Evolutionary conservation across 2,329 filamentous ascomycete species (phyloP).

Genomic region (Teratosphaeria viscida): DNA sequence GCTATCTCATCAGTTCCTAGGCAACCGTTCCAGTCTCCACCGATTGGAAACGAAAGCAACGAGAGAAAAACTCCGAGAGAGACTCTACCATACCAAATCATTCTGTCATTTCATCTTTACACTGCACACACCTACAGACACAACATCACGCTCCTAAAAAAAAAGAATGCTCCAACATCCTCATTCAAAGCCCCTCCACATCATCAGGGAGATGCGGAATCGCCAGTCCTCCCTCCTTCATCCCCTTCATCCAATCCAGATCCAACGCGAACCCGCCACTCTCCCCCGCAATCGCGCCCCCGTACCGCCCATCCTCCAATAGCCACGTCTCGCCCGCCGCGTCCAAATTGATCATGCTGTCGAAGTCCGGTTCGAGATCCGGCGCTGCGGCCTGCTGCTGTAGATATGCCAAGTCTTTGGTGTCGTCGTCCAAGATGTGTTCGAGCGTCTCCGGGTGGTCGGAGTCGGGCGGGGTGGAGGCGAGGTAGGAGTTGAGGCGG

Average conservation of each 20-base stretch:
- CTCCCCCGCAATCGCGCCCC: constrained; percentile 20
- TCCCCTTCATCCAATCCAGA: constrained; percentile 27
- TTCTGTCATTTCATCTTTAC: no score
- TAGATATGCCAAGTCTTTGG: neutral
- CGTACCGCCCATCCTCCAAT: constrained; percentile 24
- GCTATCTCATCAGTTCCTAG: no score
- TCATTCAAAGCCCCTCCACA: no score
- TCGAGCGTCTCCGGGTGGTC: constrained; percentile 10
- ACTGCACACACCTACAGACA: no score
- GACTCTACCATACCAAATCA: no score
- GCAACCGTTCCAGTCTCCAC: no score
- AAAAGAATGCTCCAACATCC: no score
- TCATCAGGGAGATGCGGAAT: neutral
- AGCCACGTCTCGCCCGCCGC: constrained; percentile 24
- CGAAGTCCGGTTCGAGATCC: constrained; percentile 28
- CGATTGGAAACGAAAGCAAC: no score
- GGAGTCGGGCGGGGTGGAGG: constrained; percentile 38
- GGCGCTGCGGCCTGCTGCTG: neutral
- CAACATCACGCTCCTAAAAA: no score
- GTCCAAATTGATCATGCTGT: constrained; percentile 27
- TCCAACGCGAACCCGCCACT: constrained; percentile 24
- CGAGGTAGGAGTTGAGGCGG: constrained; percentile 40
- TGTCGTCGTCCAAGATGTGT: neutral
- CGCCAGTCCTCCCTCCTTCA: constrained; percentile 14
- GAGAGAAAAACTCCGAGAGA: no score